Percentiles rank a stretch among this genome's conserved stretches.
Conservation (phyloP, 257 asterid genomes). For the Oldenlandia corymbosa region DNA sequence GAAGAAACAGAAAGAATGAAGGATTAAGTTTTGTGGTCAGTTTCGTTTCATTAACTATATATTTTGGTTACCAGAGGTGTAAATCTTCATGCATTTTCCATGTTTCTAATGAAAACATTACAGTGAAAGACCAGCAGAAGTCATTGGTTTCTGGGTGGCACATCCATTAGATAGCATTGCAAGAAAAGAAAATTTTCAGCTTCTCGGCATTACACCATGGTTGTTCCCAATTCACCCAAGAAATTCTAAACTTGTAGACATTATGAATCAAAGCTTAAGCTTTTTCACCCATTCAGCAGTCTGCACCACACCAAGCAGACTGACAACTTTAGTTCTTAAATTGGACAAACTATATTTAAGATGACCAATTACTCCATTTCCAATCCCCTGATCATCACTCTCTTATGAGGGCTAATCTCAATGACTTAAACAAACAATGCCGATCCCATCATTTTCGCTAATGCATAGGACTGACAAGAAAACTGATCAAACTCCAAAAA, state of each 20-base stretch:
- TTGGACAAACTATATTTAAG: background rate
- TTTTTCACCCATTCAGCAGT: background rate
- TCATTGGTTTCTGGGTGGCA: background rate
- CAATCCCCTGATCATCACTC: too few species aligned
- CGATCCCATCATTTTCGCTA: background rate
- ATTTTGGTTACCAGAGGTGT: too few species aligned
- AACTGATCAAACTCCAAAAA: background rate
- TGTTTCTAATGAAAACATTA: background rate
- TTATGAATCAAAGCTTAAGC: background rate
- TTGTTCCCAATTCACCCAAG: background rate
- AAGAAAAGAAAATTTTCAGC: background rate
- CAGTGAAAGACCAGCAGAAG: background rate
- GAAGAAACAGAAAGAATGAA: background rate
- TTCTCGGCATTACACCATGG: background rate
- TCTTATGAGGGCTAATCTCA: too few species aligned
- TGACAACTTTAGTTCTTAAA: background rate
- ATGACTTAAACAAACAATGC: background rate
- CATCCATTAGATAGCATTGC: background rate
- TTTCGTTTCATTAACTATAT: too few species aligned
- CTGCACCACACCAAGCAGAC: too few species aligned
- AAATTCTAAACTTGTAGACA: background rate
- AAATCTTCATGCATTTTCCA: background rate
- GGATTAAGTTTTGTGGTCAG: too few species aligned
- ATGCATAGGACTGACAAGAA: background rate
- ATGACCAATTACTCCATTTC: background rate